phyloP scores from a whole-genome alignment of 2,329 filamentous ascomycete species.

The Fusarium marasasianum region DNA sequence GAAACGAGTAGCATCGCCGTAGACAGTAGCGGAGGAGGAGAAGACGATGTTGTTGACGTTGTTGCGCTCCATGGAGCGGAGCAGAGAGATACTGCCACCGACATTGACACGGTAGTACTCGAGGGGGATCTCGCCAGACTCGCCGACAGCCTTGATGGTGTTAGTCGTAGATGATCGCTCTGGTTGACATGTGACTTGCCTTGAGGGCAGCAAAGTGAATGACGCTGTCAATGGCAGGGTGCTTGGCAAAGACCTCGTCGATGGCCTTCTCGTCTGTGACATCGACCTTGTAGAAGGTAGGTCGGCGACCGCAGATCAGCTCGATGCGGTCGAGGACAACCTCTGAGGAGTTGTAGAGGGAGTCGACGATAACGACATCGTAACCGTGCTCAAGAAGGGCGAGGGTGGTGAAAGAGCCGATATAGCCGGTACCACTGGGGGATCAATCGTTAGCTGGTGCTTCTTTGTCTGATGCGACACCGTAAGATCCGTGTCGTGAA shows the following conservation, averaged over 20 bases:
- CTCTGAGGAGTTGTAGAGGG: slow-evolving; percentile 93
- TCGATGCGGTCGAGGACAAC: slow-evolving; percentile 96
- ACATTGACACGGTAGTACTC: slow-evolving; percentile 99
- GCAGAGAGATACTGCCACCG: slow-evolving; percentile 86
- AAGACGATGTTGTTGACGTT: slow-evolving; percentile 98
- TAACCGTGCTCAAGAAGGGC: slow-evolving; percentile 93
- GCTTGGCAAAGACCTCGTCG: slow-evolving; percentile 85
- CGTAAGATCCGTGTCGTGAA: not conserved
- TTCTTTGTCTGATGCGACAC: slow-evolving; percentile 24
- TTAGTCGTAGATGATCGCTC: slow-evolving; percentile 8
- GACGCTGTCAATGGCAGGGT: slow-evolving; percentile 95
- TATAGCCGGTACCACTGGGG: slow-evolving; percentile 94
- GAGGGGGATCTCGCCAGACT: slow-evolving; percentile 91
- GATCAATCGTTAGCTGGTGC: slow-evolving; percentile 29
- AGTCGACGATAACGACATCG: slow-evolving; percentile 96
- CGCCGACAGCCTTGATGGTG: slow-evolving; percentile 82
- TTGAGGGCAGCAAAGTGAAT: slow-evolving; percentile 99
- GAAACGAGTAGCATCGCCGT: slow-evolving; percentile 96
- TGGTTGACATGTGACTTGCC: slow-evolving; percentile 58
- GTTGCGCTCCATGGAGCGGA: slow-evolving; percentile 87
- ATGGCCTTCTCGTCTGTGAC: slow-evolving; percentile 86
- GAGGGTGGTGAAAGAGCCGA: slow-evolving; percentile 95
- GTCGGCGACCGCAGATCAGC: slow-evolving; percentile 88
- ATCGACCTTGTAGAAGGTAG: slow-evolving; percentile 85
- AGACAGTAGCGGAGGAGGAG: slow-evolving; percentile 97